Evolutionary conservation across 2,329 filamentous ascomycete species (phyloP).

Genomic region (Clonostachys byssicola): DNA sequence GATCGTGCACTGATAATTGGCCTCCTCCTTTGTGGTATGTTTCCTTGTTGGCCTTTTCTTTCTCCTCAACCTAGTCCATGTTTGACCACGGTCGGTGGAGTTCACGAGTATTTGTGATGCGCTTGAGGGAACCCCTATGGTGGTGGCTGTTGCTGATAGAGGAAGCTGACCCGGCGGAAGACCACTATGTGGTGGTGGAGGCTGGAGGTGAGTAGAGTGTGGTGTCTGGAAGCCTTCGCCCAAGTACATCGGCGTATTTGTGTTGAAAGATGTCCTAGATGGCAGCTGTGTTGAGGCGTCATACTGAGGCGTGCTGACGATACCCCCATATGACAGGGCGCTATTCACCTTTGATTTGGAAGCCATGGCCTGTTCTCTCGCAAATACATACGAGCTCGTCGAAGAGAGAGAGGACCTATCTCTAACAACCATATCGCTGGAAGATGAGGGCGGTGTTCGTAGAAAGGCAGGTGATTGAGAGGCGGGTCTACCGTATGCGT

Average conservation of each 20-base stretch:
- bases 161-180: not conserved
- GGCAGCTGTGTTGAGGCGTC: too few species aligned
- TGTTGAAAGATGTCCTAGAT: too few species aligned
- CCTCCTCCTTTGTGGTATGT: constrained; percentile 63
- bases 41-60: constrained; percentile 16
- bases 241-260: too few species aligned
- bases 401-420: not conserved
- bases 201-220: not conserved
- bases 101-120: not conserved
- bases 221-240: too few species aligned
- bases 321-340: not conserved
- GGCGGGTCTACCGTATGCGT: constrained; percentile 2
- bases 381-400: not conserved
- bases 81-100: not conserved
- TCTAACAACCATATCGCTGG: not conserved
- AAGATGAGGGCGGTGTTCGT: constrained; percentile 1
- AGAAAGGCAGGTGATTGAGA: constrained; percentile 1
- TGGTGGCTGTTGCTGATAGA: not conserved
- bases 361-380: not conserved
- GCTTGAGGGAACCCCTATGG: not conserved
- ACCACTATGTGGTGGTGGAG: not conserved
- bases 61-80: not conserved
- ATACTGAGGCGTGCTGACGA: too few species aligned
- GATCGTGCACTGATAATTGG: constrained; percentile 65
- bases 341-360: not conserved